These are phyloP conservation scores for Cladobotryum mycophilum DNA, from an alignment of 2,329 filamentous ascomycete genomes.

Conservation along the genomic window DNA sequence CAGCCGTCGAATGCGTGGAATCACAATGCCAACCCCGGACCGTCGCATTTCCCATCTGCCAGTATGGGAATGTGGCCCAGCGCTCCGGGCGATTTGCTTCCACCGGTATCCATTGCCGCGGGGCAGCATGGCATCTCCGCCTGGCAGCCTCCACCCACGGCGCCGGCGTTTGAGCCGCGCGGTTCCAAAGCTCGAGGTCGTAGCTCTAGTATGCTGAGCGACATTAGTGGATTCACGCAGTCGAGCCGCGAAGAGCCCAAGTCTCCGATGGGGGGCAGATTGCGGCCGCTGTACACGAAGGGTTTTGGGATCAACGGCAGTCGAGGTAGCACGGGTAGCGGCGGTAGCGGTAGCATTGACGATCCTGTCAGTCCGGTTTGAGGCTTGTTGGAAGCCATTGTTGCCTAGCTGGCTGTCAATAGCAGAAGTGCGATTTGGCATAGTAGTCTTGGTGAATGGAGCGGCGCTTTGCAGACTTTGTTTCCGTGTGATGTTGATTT, in stretches of 20 bases:
- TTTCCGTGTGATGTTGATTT: background rate
- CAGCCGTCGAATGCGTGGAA: constrained; percentile 23
- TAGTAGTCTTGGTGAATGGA: constrained; percentile 10
- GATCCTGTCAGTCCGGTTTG: constrained; percentile 46
- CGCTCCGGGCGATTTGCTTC: constrained; percentile 27
- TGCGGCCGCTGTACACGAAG: constrained; percentile 10
- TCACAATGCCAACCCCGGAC: constrained; percentile 24
- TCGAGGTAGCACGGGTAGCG: constrained; percentile 35
- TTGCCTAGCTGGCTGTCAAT: constrained; percentile 1
- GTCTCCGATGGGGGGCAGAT: constrained; percentile 15
- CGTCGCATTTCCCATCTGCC: constrained; percentile 27
- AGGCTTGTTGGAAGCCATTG: background rate
- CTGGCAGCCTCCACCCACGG: constrained; percentile 34
- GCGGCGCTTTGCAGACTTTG: constrained; percentile 8
- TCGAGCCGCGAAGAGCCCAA: constrained; percentile 46
- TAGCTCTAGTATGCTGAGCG: constrained; percentile 61
- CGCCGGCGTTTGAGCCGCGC: constrained; percentile 29
- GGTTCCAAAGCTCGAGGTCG: constrained; percentile 45
- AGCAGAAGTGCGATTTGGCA: constrained; percentile 7
- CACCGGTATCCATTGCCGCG: constrained; percentile 24
- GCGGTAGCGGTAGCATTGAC: constrained; percentile 42
- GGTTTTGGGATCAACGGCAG: constrained; percentile 18
- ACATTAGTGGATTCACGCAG: constrained; percentile 61
- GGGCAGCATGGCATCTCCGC: constrained; percentile 25
- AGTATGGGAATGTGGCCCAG: constrained; percentile 25